Evolutionary conservation across 495 filamentous ascomycete genomes (phyloP).

Genomic region (Rhypophila decipiens): DNA sequence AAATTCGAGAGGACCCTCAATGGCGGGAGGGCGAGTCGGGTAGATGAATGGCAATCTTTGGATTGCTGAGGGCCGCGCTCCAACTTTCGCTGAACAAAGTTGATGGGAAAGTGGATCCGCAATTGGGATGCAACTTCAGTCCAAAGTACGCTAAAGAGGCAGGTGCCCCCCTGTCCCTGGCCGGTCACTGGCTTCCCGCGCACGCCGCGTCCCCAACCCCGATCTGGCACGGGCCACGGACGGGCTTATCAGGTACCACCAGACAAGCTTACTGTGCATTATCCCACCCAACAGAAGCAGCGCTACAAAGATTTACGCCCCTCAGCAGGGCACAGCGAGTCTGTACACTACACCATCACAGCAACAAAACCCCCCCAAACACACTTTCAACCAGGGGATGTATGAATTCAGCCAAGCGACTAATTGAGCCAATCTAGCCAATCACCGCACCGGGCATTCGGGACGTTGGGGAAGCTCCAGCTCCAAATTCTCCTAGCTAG

Average conservation of each 20-base stretch:
- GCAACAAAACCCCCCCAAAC: too few relatives aligned
- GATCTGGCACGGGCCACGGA: not conserved
- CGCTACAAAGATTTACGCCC: too few relatives aligned
- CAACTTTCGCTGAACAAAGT: not conserved
- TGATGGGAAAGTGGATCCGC: slow-evolving; percentile 2
- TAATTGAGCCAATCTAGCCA: slow-evolving; percentile 6
- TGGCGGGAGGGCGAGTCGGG: not conserved
- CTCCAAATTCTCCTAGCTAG: slow-evolving; percentile 4
- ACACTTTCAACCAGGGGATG: too few relatives aligned
- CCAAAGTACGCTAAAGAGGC: not conserved
- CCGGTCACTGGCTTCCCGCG: not conserved
- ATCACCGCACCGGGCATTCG: slow-evolving; percentile 5
- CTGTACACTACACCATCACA: too few relatives aligned
- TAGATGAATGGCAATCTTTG: slow-evolving; percentile 21
- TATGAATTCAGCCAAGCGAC: slow-evolving; percentile 20
- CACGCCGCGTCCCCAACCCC: too few relatives aligned
- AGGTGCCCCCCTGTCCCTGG: not conserved
- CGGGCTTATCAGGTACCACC: too few relatives aligned
- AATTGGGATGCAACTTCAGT: slow-evolving; percentile 1
- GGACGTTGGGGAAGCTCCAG: slow-evolving; percentile 20
- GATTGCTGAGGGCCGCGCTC: not conserved
- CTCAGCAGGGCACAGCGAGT: too few relatives aligned
- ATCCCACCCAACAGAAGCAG: too few relatives aligned
- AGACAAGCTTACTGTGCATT: too few relatives aligned
- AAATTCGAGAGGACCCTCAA: slow-evolving; percentile 7